Conservation (phyloP, 2,329 filamentous ascomycete species). For the Fusarium penzigii region DNA sequence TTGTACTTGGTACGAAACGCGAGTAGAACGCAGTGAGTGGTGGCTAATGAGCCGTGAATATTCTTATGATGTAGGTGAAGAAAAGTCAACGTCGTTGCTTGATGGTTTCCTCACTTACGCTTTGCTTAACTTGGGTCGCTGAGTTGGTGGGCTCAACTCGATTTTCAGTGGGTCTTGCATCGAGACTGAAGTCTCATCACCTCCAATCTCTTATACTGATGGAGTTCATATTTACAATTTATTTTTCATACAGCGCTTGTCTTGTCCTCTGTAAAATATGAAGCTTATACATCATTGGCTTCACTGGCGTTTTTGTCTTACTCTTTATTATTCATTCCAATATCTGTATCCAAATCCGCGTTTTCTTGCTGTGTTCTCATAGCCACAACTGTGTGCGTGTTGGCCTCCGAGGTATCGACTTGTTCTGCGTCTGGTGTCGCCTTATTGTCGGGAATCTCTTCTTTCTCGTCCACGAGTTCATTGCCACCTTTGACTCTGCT, state of each 20-base stretch:
- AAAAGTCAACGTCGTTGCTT: no score
- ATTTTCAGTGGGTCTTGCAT: neutral
- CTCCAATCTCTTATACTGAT: neutral
- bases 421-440: slow-evolving; percentile 3
- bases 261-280: neutral
- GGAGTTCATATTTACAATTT: neutral
- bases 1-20: neutral
- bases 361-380: slow-evolving; percentile 1
- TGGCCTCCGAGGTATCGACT: neutral
- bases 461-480: neutral
- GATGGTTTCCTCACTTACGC: neutral
- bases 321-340: neutral
- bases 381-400: neutral
- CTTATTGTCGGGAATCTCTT: neutral
- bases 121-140: slow-evolving; percentile 1
- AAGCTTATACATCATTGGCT: neutral
- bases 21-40: neutral
- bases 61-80: neutral
- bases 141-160: neutral
- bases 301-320: no score
- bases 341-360: slow-evolving; percentile 7
- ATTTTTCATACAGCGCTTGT: neutral
- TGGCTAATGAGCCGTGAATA: no score
- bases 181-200: no score
- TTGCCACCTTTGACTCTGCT: neutral